Evolutionary conservation across 2,329 filamentous ascomycete species (phyloP), one percentile per base, ranked within the genome.

Genomic region (Torrubiella hemipterigena): DNA sequence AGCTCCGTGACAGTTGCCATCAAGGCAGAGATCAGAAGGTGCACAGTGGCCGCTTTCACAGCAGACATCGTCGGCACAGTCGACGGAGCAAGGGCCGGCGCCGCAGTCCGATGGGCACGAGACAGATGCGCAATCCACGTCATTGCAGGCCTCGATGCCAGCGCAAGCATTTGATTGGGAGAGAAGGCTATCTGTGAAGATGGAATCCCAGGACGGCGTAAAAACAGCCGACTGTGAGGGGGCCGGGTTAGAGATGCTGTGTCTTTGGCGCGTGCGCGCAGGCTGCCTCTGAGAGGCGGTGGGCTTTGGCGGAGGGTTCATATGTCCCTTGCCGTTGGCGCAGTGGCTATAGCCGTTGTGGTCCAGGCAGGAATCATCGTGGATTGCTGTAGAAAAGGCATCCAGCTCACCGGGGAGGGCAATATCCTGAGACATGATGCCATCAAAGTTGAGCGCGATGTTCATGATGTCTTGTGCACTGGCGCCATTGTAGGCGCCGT

Each of bases 1-100:
- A 16, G 56, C 52, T 5, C 47, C 50, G 16, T 52, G 46, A 38
- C 60, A 63, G 22, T 53, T 46, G 29, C 57, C 48, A 40, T 60
- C 54, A 31, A 58, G 43, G 33, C 61, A 64, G 19, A 58, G 42
- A 20, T 58, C 52, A 12, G 52, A 46, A 7, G 46, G 44, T 6
- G 40, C 44, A 37, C 53, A 56, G n/a, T 45, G 42, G 11, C 45
- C 44, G 31, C 57, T 51, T 17, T 50, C 49, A 34, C 58, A 61
- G 30, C 54, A 53, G 27, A 56, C 44, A 15, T 38, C 42, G 5
- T 51, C 50, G 25, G 46, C 54, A 29, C 54, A 59, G 26, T 58
- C 44, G 38, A 50, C 54, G 23, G 45, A 42, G 29, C 55, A 58
- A 21, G 41, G 50, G 27, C 43, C 46, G 6, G 46, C 51, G n/a